Percentiles rank a stretch among this genome's conserved stretches.
phyloP scores from a whole-genome alignment of 2,329 filamentous ascomycete species.

The Cladosporium phlei region DNA sequence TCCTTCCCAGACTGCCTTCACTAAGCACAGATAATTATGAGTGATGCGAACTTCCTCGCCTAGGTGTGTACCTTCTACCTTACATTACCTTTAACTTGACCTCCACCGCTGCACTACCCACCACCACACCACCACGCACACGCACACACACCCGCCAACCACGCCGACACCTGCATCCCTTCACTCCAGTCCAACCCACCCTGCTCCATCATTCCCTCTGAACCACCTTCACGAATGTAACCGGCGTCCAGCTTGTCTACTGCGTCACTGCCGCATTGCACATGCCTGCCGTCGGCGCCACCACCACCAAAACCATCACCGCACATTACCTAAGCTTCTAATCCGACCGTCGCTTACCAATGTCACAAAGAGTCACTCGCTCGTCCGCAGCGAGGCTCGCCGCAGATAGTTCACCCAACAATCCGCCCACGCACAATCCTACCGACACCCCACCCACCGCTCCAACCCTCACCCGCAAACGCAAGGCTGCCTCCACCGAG shows the following conservation, averaged over 20 bases:
- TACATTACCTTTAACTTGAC: neutral
- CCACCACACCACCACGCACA: neutral
- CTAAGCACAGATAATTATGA: constrained; percentile 13
- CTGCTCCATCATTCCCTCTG: constrained; percentile 66
- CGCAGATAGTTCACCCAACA: constrained; percentile 48
- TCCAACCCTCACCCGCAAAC: constrained; percentile 38
- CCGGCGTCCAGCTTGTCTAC: constrained; percentile 8
- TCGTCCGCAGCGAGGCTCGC: constrained; percentile 77
- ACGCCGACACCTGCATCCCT: constrained; percentile 23
- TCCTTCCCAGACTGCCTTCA: no score
- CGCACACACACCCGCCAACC: neutral
- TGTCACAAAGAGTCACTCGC: constrained; percentile 95
- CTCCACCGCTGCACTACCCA: neutral
- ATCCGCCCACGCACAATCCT: constrained; percentile 32
- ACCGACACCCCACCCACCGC: constrained; percentile 24
- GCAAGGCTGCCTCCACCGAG: constrained; percentile 58
- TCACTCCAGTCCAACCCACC: constrained; percentile 69
- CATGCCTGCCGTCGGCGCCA: constrained; percentile 5
- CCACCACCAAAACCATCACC: constrained; percentile 2
- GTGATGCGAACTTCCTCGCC: constrained; percentile 14
- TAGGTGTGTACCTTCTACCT: constrained; percentile 7
- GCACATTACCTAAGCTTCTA: constrained; percentile 2
- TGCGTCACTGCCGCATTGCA: constrained; percentile 8
- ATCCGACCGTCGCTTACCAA: constrained; percentile 51
- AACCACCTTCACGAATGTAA: constrained; percentile 48